Evolutionary conservation across 495 filamentous ascomycete genomes (phyloP).

Genomic region (Extremus antarcticus): DNA sequence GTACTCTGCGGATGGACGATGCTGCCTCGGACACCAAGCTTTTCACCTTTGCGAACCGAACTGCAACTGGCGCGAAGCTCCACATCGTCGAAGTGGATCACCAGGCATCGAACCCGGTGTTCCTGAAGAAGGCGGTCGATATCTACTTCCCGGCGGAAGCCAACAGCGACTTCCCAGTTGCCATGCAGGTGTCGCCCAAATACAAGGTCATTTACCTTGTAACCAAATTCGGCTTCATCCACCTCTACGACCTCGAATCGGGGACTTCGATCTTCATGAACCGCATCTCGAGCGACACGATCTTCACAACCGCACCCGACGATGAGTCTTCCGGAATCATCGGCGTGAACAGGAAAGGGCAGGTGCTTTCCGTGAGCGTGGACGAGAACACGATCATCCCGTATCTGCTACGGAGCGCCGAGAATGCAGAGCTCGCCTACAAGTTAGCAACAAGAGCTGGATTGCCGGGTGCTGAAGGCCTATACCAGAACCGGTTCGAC

Average conservation of each 20-base stretch:
- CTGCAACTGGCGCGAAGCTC: slow-evolving; percentile 79
- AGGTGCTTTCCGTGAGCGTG: slow-evolving; percentile 85
- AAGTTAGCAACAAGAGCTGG: slow-evolving; percentile 92
- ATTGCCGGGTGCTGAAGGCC: slow-evolving; percentile 85
- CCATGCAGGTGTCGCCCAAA: slow-evolving; percentile 90
- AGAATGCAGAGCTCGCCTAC: slow-evolving; percentile 78
- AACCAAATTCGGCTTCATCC: slow-evolving; percentile 98
- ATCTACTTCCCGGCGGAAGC: slow-evolving; percentile 96
- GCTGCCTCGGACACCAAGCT: slow-evolving; percentile 84
- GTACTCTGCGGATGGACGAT: slow-evolving; percentile 75
- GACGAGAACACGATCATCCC: slow-evolving; percentile 84
- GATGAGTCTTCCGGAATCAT: slow-evolving; percentile 75
- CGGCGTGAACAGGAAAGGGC: slow-evolving; percentile 94
- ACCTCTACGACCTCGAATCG: slow-evolving; percentile 94
- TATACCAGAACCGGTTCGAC: slow-evolving; percentile 89
- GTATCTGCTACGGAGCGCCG: slow-evolving; percentile 91
- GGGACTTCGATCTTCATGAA: slow-evolving; percentile 99
- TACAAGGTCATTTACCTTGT: slow-evolving; percentile 95
- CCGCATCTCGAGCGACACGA: slow-evolving; percentile 96
- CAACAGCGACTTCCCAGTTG: slow-evolving; percentile 92
- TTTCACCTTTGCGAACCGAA: slow-evolving; percentile 91
- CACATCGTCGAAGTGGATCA: slow-evolving; percentile 98
- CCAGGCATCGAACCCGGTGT: slow-evolving; percentile 70
- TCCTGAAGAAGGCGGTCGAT: slow-evolving; percentile 90
- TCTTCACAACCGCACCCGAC: slow-evolving; percentile 86